Evolutionary conservation across 345 rosid species (phyloP).

Genomic region (Rhodamnia rubescens): DNA sequence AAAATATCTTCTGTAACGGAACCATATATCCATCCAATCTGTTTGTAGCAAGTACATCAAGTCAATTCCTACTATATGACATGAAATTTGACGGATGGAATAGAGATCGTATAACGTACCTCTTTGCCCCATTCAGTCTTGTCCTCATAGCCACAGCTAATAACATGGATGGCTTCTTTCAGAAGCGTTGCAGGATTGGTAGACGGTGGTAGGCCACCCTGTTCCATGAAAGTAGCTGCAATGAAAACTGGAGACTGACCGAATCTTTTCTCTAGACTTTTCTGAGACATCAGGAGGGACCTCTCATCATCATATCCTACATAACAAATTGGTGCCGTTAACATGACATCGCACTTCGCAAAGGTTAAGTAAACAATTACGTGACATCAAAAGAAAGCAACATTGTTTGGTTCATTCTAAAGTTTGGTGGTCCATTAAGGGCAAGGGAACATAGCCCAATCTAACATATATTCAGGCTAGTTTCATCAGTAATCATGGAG

Average conservation of each 20-base stretch:
- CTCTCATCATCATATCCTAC: conserved; percentile 99
- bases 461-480: not conserved
- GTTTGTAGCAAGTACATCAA: conserved; percentile 1
- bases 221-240: conserved; percentile 98
- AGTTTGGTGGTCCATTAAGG: not conserved
- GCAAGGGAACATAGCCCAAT: not conserved
- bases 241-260: conserved; percentile 99
- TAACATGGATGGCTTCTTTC: conserved; percentile 97
- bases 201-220: conserved; percentile 92
- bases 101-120: conserved; percentile 23
- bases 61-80: not conserved
- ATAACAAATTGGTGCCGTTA: conserved; percentile 4
- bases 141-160: conserved; percentile 99
- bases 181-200: conserved; percentile 93
- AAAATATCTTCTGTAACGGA: conserved; percentile 99
- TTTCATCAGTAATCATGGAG: not conserved
- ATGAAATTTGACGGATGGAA: not conserved
- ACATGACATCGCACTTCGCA: not conserved
- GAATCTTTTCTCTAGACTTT: conserved; percentile 94
- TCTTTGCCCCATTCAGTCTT: conserved; percentile 99
- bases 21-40: conserved; percentile 99
- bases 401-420: not conserved
- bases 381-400: not conserved
- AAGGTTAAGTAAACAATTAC: not conserved
- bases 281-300: conserved; percentile 96